Conservation (phyloP, 1,139 yeast species). For the Sugiyamaella castrensis region DNA sequence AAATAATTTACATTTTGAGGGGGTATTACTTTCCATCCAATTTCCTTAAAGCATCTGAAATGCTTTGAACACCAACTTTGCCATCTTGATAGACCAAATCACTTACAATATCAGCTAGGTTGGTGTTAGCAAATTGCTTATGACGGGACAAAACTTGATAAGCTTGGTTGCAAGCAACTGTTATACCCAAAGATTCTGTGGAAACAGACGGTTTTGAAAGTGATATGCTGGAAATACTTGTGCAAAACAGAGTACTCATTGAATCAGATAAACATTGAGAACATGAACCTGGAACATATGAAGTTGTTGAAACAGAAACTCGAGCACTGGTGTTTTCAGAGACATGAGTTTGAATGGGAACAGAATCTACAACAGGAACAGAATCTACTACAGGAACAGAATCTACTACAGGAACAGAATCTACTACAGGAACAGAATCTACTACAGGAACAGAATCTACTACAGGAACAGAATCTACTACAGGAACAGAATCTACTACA, state of each 20-base stretch:
- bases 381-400: no score
- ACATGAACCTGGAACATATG: constrained; percentile 61
- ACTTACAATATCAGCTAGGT: constrained; percentile 64
- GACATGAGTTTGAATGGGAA: no score
- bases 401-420: no score
- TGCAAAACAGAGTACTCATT: constrained; percentile 76
- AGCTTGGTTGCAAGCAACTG: constrained; percentile 81
- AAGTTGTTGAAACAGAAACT: not conserved
- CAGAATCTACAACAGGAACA: no score
- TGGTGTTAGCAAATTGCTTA: constrained; percentile 63
- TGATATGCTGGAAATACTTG: constrained; percentile 51
- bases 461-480: no score
- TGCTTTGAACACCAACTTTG: constrained; percentile 74
- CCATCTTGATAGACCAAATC: constrained; percentile 70
- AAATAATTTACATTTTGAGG: not conserved
- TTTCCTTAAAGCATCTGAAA: constrained; percentile 66
- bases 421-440: no score
- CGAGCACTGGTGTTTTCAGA: no score
- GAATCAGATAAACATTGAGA: constrained; percentile 74
- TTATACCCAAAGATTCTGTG: constrained; percentile 31
- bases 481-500: no score
- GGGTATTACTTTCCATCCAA: constrained; percentile 48
- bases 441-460: no score
- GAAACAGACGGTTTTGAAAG: not conserved
- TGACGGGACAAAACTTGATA: constrained; percentile 76